These are phyloP conservation scores for Xylaria longipes DNA, from an alignment of 495 filamentous ascomycete genomes.

Conservation along the genomic window DNA sequence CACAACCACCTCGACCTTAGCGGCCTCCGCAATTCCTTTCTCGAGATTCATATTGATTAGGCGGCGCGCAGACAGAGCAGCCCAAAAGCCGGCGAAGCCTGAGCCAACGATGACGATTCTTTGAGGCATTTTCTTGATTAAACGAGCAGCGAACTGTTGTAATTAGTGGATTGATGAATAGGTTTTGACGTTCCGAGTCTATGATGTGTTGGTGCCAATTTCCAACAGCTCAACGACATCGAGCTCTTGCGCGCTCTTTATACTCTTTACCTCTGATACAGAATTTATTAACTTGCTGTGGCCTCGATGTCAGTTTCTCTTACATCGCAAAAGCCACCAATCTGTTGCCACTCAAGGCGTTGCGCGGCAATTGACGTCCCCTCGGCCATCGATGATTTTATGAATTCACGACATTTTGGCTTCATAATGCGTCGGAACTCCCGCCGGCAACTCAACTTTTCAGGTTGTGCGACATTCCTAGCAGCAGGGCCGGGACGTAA, in stretches of 20 bases:
- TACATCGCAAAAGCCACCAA: neutral
- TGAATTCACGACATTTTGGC: neutral
- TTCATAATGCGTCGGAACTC: neutral
- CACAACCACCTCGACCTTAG: constrained; percentile 38
- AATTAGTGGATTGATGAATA: neutral
- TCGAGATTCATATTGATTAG: constrained; percentile 26
- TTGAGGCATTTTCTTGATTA: constrained; percentile 12
- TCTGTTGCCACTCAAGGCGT: neutral
- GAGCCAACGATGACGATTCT: constrained; percentile 37
- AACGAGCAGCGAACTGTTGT: neutral
- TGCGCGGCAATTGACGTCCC: constrained; percentile 13
- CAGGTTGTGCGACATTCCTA: neutral
- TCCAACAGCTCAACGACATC: neutral
- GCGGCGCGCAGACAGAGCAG: constrained; percentile 43
- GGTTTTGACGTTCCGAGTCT: neutral
- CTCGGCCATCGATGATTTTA: constrained; percentile 6
- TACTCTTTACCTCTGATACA: neutral
- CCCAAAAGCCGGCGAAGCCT: constrained; percentile 48
- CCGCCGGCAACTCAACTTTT: constrained; percentile 10
- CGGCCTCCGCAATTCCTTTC: constrained; percentile 2
- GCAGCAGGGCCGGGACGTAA: neutral
- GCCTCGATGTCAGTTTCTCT: neutral
- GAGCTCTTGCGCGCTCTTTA: neutral
- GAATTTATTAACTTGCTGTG: neutral
- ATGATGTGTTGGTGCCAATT: neutral